Evolutionary conservation across 495 filamentous ascomycete genomes (phyloP), one percentile per base, ranked within the genome.

Genomic region (Penicillium flavigenum): DNA sequence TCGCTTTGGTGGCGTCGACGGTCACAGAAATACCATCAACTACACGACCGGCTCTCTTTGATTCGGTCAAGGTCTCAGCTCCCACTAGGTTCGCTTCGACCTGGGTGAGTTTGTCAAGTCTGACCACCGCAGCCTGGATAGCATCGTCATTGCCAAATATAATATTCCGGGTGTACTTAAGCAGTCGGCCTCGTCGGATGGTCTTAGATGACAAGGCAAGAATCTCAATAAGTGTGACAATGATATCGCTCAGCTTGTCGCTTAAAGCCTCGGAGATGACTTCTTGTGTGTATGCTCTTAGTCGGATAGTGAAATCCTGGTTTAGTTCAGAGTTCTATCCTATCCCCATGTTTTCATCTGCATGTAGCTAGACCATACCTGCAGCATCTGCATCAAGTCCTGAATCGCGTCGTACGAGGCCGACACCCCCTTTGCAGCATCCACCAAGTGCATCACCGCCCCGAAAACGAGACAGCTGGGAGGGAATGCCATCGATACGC

Each of bases 161-260:
- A 10, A 63, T 53, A 42, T 63, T 65, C 5, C 50, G 48, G 14
- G 63, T 56, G 56, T 64, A 71, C 5, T 61, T 59, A 16, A 61
- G 57, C 8, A 71, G 34, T 14, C 71, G 56, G 16, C 72, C 73
- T 5, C 58, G 47, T 1, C 61, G 59, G 46, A 74, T 68, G 1
- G 48, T 57, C 36, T 65, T 69, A 9, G 58, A 66, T 16, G 70
- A 63, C 9, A 68, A 52, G 3, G 68, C 73, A 42, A 74, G 58
- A n/a, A 76, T 60, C 54, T 76, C 66, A 14, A 76, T 46, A 11
- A 76, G 39, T 5, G 68, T 65, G 3, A 56, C 58, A 1, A 76
- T 59, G 22, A 76, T 67, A 20, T 67, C 64, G 29, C 56, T 58
- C 4, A 74, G 51, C 41, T 72, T 73, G 7, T 63, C 48, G 17